A percentile compares a stretch with the other conserved stretches of the same genome.
Evolutionary conservation across 2,329 filamentous ascomycete genomes (phyloP).

Genomic region (Bipolaris oryzae): DNA sequence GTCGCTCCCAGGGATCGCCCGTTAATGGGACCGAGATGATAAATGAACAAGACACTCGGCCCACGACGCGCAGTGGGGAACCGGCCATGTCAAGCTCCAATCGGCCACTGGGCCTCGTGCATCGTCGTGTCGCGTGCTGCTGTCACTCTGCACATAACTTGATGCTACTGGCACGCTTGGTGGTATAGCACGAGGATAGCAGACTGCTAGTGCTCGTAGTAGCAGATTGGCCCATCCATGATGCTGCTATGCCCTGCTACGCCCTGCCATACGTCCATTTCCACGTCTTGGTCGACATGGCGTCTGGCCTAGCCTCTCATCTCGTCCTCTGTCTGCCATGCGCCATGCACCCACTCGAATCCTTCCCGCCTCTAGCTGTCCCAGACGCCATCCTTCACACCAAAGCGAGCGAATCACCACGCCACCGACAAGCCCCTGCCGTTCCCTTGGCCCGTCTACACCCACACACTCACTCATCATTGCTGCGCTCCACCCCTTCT

Average conservation of each 20-base stretch:
- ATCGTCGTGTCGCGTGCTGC: no score
- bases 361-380: constrained; percentile 8
- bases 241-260: no score
- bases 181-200: no score
- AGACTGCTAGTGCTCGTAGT: no score
- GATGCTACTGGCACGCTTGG: no score
- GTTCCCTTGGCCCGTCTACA: constrained; percentile 4
- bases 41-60: no score
- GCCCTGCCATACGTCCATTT: no score
- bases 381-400: constrained; percentile 5
- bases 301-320: background rate
- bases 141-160: no score
- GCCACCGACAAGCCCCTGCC: constrained; percentile 6
- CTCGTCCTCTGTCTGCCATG: background rate
- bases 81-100: background rate
- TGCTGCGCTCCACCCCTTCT: constrained; percentile 3
- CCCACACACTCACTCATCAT: constrained; percentile 1
- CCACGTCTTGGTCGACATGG: no score
- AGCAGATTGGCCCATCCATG: no score
- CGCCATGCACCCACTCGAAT: constrained; percentile 11
- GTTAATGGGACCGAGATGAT: constrained; percentile 29
- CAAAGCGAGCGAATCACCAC: constrained; percentile 8
- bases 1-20: constrained; percentile 12
- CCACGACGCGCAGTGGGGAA: no score
- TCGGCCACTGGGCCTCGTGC: no score